phyloP scores from a whole-genome alignment of 805 yeast species.

The Clavispora phyllophila region DNA sequence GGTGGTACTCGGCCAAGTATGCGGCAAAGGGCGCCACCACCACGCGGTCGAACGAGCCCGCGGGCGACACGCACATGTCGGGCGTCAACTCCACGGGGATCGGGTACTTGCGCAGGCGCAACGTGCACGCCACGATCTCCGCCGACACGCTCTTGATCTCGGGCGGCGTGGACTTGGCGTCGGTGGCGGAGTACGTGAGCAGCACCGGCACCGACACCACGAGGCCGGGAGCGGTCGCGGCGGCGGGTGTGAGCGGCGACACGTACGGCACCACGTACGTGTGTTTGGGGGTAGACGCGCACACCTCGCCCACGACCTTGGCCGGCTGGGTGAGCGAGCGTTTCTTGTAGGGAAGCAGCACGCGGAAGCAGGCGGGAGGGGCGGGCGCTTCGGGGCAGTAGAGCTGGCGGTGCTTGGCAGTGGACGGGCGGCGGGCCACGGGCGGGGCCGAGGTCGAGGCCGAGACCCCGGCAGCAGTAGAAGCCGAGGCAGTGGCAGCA shows the following conservation, averaged over 20 bases:
- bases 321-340: constrained; percentile 18
- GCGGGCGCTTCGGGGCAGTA: constrained; percentile 2
- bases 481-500: too few species aligned
- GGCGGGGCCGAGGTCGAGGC: too few species aligned
- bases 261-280: constrained; percentile 13
- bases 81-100: constrained; percentile 16
- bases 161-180: constrained; percentile 8
- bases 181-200: constrained; percentile 6
- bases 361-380: constrained; percentile 9
- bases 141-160: constrained; percentile 12
- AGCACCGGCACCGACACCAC: constrained; percentile 3
- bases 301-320: constrained; percentile 19
- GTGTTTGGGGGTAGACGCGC: constrained; percentile 12
- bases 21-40: constrained; percentile 18
- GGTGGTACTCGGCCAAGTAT: constrained; percentile 15
- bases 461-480: too few species aligned
- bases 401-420: constrained; percentile 15
- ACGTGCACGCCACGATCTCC: constrained; percentile 12
- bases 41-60: constrained; percentile 18
- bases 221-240: constrained; percentile 2
- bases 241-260: constrained; percentile 2
- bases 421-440: constrained; percentile 8
- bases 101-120: constrained; percentile 26
- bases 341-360: constrained; percentile 17
- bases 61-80: constrained; percentile 11